phyloP scores from a whole-genome alignment of 805 yeast species.

The Zygotorulaspora chibaensis region DNA sequence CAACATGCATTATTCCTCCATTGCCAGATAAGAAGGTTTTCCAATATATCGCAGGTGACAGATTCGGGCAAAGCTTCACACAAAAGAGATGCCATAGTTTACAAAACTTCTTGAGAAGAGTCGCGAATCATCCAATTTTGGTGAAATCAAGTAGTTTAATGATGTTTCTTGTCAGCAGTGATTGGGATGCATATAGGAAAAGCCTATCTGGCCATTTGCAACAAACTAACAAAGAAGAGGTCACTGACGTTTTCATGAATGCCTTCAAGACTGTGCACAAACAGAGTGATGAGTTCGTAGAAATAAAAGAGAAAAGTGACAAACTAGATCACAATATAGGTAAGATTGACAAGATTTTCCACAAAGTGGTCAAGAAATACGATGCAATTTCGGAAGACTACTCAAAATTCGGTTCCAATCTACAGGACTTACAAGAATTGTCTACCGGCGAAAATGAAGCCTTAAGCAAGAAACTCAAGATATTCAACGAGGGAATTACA shows the following conservation, averaged over 20 bases:
- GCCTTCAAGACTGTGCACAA: conserved; percentile 75
- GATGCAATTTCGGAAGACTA: conserved; percentile 70
- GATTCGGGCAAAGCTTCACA: conserved; percentile 83
- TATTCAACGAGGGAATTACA: conserved; percentile 46
- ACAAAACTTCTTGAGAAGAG: conserved; percentile 66
- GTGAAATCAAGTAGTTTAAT: conserved; percentile 58
- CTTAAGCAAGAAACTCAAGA: conserved; percentile 35
- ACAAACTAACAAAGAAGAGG: conserved; percentile 48
- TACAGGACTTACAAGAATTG: conserved; percentile 59
- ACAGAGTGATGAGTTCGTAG: conserved; percentile 73
- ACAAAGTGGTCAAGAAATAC: conserved; percentile 67
- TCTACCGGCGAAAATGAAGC: conserved; percentile 40
- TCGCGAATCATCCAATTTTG: conserved; percentile 69
- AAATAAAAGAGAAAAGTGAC: conserved; percentile 75
- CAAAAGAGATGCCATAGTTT: conserved; percentile 75
- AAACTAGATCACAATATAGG: conserved; percentile 78
- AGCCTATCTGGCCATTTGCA: conserved; percentile 25
- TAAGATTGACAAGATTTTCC: conserved; percentile 73
- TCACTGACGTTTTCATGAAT: conserved; percentile 89
- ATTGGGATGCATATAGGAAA: conserved; percentile 34
- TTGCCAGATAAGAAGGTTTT: conserved; percentile 88
- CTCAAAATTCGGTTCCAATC: conserved; percentile 63
- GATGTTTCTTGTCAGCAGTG: conserved; percentile 30
- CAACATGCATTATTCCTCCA: conserved; percentile 87
- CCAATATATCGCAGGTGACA: conserved; percentile 89